Conservation (phyloP, 2,329 filamentous ascomycete species). For the Penicillium sp. region DNA sequence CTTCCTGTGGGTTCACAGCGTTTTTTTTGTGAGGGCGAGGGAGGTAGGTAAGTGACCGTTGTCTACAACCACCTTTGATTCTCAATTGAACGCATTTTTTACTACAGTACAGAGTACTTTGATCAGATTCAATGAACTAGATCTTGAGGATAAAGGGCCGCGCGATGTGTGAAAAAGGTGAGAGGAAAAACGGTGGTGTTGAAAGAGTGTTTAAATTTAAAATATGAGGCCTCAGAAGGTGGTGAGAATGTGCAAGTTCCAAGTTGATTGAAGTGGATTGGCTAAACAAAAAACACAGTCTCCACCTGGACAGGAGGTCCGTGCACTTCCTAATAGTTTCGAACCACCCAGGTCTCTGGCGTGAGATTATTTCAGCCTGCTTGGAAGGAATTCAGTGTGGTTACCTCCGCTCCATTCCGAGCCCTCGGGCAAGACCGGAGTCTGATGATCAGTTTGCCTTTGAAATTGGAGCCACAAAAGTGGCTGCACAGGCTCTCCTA, state of each 20-base stretch:
- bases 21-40: slow-evolving; percentile 1
- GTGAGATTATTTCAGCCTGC: background rate
- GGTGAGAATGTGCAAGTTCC: background rate
- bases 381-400: background rate
- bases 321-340: background rate
- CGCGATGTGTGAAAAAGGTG: background rate
- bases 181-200: background rate
- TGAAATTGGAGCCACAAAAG: background rate
- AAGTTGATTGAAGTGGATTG: background rate
- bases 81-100: background rate
- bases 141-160: background rate
- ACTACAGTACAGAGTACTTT: too few species aligned
- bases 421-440: background rate
- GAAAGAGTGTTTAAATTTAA: background rate
- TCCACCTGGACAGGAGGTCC: background rate
- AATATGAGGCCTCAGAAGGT: background rate
- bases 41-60: background rate
- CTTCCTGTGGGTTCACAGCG: background rate
- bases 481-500: background rate
- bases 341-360: background rate
- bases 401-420: too few species aligned
- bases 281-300: background rate
- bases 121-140: background rate
- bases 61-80: background rate
- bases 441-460: background rate